Evolutionary conservation across 2,329 filamentous ascomycete species (phyloP).

Genomic region (Ceratocystis cacaofunesta): DNA sequence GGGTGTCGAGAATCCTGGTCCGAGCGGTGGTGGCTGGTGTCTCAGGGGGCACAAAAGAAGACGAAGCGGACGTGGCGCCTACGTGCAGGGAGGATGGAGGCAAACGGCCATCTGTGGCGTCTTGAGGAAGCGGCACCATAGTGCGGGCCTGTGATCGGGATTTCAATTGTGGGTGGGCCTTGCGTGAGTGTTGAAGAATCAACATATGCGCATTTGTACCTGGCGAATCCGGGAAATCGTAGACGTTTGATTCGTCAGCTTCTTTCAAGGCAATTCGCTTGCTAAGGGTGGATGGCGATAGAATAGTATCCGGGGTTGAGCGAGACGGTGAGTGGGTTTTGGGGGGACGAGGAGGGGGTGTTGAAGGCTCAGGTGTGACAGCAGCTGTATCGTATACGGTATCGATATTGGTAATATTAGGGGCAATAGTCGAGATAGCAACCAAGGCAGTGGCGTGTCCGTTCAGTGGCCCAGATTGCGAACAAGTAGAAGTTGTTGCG

Average conservation of each 20-base stretch:
- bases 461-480: not conserved
- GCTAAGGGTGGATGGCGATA: conserved; percentile 3
- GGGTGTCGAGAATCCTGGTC: conserved; percentile 12
- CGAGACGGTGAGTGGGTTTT: not conserved
- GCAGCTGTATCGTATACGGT: not conserved
- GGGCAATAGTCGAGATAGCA: not conserved
- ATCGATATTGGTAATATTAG: not conserved
- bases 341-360: conserved; percentile 6
- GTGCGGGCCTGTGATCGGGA: not conserved
- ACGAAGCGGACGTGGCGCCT: conserved; percentile 9
- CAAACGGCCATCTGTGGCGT: conserved; percentile 6
- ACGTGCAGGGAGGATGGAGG: not conserved
- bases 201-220: conserved; percentile 2
- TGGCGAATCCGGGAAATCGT: conserved; percentile 15
- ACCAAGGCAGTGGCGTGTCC: not conserved
- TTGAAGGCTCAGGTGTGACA: not conserved
- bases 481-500: not conserved
- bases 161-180: not conserved
- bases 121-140: not conserved
- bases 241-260: conserved; percentile 6
- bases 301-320: not conserved
- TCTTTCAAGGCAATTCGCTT: not conserved
- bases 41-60: conserved; percentile 11
- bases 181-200: conserved; percentile 4
- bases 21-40: conserved; percentile 16